phyloP scores from a whole-genome alignment of 345 rosid genomes.

The Hypericum androsaemum region DNA sequence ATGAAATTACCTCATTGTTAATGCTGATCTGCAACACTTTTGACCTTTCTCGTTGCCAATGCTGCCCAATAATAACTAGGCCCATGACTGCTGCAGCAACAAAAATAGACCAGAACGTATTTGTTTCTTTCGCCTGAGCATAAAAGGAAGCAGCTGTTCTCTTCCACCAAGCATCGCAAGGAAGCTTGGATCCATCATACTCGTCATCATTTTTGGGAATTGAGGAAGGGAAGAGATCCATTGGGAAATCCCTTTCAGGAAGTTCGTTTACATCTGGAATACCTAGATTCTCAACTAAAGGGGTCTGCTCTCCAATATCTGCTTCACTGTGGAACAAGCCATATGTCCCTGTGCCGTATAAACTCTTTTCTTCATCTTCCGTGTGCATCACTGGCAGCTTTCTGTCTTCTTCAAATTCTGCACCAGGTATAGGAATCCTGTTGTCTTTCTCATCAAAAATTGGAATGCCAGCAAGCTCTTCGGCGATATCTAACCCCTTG shows the following conservation, averaged over 20 bases:
- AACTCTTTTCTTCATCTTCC: conserved; percentile 34
- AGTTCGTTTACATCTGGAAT: conserved; percentile 30
- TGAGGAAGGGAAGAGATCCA: conserved; percentile 26
- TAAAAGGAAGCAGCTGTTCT: conserved; percentile 66
- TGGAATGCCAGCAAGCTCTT: conserved; percentile 44
- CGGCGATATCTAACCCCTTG: conserved; percentile 42
- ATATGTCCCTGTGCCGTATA: conserved; percentile 37
- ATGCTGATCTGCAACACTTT: conserved; percentile 59
- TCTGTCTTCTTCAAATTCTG: conserved; percentile 35
- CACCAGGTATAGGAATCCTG: conserved; percentile 15
- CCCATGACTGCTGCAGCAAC: conserved; percentile 93
- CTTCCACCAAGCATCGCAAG: conserved; percentile 96
- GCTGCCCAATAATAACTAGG: conserved; percentile 85
- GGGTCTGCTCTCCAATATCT: conserved; percentile 34
- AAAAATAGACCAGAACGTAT: conserved; percentile 81
- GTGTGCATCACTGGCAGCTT: conserved; percentile 27
- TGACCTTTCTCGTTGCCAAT: conserved; percentile 96
- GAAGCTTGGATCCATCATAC: conserved; percentile 34
- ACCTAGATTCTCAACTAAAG: conserved; percentile 26
- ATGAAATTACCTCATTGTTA: conserved; percentile 48
- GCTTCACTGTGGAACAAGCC: conserved; percentile 40
- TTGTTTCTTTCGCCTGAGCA: conserved; percentile 72
- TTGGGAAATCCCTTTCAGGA: conserved; percentile 23
- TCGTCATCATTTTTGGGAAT: conserved; percentile 35
- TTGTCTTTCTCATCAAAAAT: conserved; percentile 37